Evolutionary conservation across 805 yeast genomes (phyloP).

Genomic region (Metschnikowia gruessii): DNA sequence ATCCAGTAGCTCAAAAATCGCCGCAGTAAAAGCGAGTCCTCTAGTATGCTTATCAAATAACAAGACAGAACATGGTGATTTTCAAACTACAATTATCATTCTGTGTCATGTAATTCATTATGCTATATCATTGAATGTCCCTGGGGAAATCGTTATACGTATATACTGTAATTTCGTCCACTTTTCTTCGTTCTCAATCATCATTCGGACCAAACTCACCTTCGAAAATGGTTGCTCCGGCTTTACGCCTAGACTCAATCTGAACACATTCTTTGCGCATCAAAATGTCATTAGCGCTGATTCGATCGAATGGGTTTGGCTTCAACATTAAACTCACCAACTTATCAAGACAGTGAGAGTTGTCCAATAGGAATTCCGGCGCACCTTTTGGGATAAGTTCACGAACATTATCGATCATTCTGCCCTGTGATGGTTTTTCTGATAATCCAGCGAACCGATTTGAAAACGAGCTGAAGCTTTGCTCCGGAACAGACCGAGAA

Average conservation of each 20-base stretch:
- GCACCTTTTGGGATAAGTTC: constrained; percentile 74
- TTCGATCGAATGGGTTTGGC: constrained; percentile 77
- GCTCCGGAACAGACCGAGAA: constrained; percentile 12
- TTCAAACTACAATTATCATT: background rate
- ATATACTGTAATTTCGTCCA: background rate
- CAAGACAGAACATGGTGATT: background rate
- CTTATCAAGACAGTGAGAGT: constrained; percentile 58
- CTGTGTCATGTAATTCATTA: constrained; percentile 2
- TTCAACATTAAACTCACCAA: constrained; percentile 86
- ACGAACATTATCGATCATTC: constrained; percentile 19
- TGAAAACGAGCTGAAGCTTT: constrained; percentile 3
- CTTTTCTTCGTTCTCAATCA: constrained; percentile 7
- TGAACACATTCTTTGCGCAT: constrained; percentile 67
- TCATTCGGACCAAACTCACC: constrained; percentile 85
- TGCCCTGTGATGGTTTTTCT: constrained; percentile 2
- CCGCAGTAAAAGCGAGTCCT: too few species aligned
- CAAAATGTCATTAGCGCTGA: constrained; percentile 74
- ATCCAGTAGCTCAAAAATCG: background rate
- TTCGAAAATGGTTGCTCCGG: constrained; percentile 93
- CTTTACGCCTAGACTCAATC: constrained; percentile 76
- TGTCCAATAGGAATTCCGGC: constrained; percentile 72
- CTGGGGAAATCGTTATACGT: background rate
- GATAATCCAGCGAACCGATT: background rate
- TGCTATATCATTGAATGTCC: constrained; percentile 3
- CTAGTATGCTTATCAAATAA: too few species aligned